Percentiles rank a stretch among this genome's conserved stretches.
phyloP scores from a whole-genome alignment of 495 filamentous ascomycete species.

The Podospora comata region DNA sequence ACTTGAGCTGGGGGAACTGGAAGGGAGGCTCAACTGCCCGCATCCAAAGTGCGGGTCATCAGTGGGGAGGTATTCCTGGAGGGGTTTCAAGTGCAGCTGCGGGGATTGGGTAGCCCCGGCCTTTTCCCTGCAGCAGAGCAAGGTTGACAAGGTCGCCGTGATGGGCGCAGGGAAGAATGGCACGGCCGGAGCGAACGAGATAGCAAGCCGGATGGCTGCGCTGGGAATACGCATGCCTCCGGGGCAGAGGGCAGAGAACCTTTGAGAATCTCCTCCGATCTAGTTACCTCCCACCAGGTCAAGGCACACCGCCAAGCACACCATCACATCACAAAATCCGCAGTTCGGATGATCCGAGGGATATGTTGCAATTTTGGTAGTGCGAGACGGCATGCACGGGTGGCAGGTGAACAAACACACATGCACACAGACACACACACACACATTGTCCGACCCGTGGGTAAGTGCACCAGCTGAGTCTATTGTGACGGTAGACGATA shows the following conservation, averaged over 20 bases:
- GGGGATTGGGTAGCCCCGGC: slow-evolving; percentile 88
- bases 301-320: neutral
- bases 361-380: neutral
- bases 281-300: neutral
- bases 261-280: neutral
- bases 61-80: slow-evolving; percentile 92
- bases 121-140: slow-evolving; percentile 75
- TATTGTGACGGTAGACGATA: neutral
- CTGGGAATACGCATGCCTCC: slow-evolving; percentile 39
- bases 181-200: slow-evolving; percentile 13
- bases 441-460: neutral
- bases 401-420: neutral
- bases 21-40: slow-evolving; percentile 81
- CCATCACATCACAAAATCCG: neutral
- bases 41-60: slow-evolving; percentile 69
- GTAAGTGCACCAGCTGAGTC: neutral
- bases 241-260: slow-evolving; percentile 18
- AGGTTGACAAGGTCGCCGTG: slow-evolving; percentile 66
- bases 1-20: slow-evolving; percentile 71
- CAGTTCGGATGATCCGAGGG: neutral
- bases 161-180: slow-evolving; percentile 9
- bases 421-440: neutral
- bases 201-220: slow-evolving; percentile 23
- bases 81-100: slow-evolving; percentile 90
- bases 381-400: neutral